Conservation (phyloP, 768 basidiomycete species). For the Pisolithus marmoratus region DNA sequence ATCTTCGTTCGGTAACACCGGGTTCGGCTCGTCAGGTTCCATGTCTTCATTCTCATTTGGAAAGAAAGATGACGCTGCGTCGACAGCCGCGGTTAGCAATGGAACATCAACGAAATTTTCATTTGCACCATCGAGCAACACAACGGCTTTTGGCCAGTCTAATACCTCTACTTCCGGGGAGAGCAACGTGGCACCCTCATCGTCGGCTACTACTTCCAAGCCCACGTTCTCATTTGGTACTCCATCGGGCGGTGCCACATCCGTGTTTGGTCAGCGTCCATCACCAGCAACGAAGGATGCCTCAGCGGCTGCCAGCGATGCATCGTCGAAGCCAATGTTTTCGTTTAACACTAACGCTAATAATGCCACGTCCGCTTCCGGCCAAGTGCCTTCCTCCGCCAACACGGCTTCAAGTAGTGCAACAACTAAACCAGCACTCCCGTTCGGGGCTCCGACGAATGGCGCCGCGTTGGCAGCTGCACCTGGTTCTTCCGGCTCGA, state of each 20-base stretch:
- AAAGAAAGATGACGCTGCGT: conserved; percentile 11
- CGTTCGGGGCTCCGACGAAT: not conserved
- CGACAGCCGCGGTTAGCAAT: conserved; percentile 1
- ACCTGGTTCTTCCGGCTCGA: not conserved
- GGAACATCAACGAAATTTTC: not conserved
- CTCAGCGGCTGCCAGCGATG: not conserved
- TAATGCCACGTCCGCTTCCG: not conserved
- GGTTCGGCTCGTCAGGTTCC: conserved; percentile 7
- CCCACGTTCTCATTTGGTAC: not conserved
- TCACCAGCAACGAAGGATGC: conserved; percentile 13
- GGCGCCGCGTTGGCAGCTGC: not conserved
- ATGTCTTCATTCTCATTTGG: conserved; percentile 11
- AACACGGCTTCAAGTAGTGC: not conserved
- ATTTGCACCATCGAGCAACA: too few relatives aligned
- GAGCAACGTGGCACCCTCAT: not conserved
- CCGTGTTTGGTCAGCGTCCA: conserved; percentile 4
- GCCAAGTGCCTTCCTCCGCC: not conserved
- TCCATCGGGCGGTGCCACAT: conserved; percentile 1
- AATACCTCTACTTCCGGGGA: too few relatives aligned
- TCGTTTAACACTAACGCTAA: conserved; percentile 1
- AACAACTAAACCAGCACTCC: not conserved
- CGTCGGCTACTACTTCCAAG: not conserved
- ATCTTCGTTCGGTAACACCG: conserved; percentile 1
- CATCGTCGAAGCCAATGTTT: conserved; percentile 25
- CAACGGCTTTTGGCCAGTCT: too few relatives aligned